Base-by-base conservation (phyloP, 1,139 yeast genomes). In the Sporopachydermia cereana region DNA sequence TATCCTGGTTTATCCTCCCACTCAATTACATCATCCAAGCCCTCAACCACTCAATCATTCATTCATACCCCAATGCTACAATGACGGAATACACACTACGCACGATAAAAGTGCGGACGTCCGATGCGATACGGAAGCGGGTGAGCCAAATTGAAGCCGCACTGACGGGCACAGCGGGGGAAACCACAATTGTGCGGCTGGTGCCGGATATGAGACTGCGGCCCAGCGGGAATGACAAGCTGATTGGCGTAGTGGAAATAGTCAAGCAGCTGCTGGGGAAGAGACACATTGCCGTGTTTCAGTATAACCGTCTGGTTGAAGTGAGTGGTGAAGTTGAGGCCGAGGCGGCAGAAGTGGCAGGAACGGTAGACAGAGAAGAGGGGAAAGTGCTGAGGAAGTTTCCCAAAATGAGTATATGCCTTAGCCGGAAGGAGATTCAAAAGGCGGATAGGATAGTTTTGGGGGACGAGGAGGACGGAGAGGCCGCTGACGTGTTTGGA, bases 221-320 rank as follows among this genome's bases (percentile, higher is more conserved):
- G 22, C 39, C 39, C 9, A n/a, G 22, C 22, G 39, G 39, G 22
- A 34, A 34, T n/a, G 39, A 34, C 39, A 34, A 34, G n/a, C n/a
- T 34, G 39, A 34, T 34, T 16, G 39, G 22, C 5, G 39, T 34
- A 12, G 39, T n/a, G 22, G 39, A 34, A 20, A 34, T 34, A 34
- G 39, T 34, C 20, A 34, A 34, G 22, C 20, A 12, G n/a, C 18
- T 34, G 5, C 9, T 34, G 39, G 17, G 22, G 22, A 21, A 34
- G 22, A 34, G n/a, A 21, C 18, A 34, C 39, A n/a, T 34, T 5
- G 9, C 39, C 9, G 17, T 34, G 17, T 34, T 12, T n/a, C 39
- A 34, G 22, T 34, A 34, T 21, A 34, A 34, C 17, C 18, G 22
- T 7, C 39, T 34, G 17, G n/a, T 34, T 16, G 20, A 34, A n/a